phyloP scores from a whole-genome alignment of 1,139 yeast genomes.

The Yamadazyma dushanensis region DNA sequence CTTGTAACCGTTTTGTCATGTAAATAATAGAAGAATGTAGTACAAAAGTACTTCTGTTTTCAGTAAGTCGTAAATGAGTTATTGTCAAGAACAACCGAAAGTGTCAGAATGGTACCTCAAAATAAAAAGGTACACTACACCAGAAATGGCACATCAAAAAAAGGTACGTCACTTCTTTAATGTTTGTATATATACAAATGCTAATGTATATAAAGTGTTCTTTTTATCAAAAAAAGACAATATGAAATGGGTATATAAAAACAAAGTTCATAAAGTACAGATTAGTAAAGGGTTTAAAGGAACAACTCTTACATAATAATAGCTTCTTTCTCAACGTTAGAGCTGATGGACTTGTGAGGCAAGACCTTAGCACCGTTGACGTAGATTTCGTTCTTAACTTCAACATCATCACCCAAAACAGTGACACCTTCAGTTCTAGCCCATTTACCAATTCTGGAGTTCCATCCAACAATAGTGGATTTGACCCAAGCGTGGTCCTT shows the following conservation, averaged over 20 bases:
- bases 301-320: slow-evolving; percentile 75
- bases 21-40: not conserved
- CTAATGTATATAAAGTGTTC: not conserved
- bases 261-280: slow-evolving; percentile 4
- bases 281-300: not conserved
- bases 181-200: not conserved
- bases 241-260: slow-evolving; percentile 5
- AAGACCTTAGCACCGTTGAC: slow-evolving; percentile 98
- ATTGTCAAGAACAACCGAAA: no score
- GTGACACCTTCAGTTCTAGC: slow-evolving; percentile 98
- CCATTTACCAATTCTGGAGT: slow-evolving; percentile 98
- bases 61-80: no score
- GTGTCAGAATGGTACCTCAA: not conserved
- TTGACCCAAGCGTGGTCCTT: slow-evolving; percentile 98
- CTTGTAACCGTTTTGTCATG: slow-evolving; percentile 3
- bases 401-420: slow-evolving; percentile 98
- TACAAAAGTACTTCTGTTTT: no score
- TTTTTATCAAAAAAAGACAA: slow-evolving; percentile 6
- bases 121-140: not conserved
- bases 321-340: slow-evolving; percentile 95
- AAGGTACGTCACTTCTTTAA: not conserved
- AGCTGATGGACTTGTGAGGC: slow-evolving; percentile 96
- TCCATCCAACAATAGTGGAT: slow-evolving; percentile 98
- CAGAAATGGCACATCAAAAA: not conserved
- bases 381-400: slow-evolving; percentile 96